Base-by-base conservation (phyloP, 2,329 filamentous ascomycete genomes). In the Calonectria henricotiae region DNA sequence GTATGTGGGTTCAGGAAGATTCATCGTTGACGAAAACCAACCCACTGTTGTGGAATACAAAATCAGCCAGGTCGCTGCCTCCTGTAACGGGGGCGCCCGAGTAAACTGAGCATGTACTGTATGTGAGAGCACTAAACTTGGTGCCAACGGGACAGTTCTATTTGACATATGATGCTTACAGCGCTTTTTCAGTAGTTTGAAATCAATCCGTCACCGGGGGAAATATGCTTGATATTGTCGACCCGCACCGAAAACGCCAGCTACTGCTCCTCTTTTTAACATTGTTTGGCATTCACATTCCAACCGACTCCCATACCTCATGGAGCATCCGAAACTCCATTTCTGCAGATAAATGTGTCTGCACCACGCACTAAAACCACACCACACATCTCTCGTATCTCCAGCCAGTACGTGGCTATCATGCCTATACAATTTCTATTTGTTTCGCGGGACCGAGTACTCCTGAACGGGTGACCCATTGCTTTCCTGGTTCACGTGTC, bases 1-100 rank as follows among this genome's bases (percentile, higher is more conserved):
- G n/a, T 84, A 80, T 70, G 83, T 85, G 47, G 83, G 78, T 1
- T 83, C 81, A 17, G 83, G 84, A 25, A 79, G 83, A 23, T 85
- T 85, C 72, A 77, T 84, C 37, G 73, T 84, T 37, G 79, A 81
- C 47, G 69, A 77, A 47, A 79, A 80, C 12, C 75, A 80, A 58
- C 74, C 79, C 30, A 72, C 80, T 20, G 73, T 81, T 32, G 83
- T 85, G 23, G 83, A 85, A 75, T 85, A 84, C 73, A 84, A 84
- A 72, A 83, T 85, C 71, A 85, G 82, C 65, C 79, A 84, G 68
- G 82, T 85, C 17, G 77, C 73, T 13, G 77, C 78, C 7, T 70
- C 71, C 17, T 79, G 76, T 43, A 72, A 70, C 8, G 71, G 70
- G 43, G 61, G 67, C 27, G 27, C 58, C 25, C 61, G 60, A 47